These are phyloP conservation scores for Pyrus communis DNA, from an alignment of 306 rosid genomes.

Conservation along the genomic window DNA sequence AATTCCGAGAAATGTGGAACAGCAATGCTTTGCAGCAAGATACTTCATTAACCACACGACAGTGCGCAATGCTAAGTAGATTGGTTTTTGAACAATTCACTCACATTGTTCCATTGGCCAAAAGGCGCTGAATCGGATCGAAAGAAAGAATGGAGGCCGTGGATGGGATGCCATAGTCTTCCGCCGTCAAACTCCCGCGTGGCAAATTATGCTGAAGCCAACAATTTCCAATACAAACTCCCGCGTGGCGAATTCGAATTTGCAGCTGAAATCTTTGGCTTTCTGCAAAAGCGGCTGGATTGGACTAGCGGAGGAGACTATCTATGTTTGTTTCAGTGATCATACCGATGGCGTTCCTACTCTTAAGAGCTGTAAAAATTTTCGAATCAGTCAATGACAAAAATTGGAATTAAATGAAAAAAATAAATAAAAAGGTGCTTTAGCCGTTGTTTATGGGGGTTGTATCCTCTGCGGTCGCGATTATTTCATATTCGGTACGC, in stretches of 20 bases:
- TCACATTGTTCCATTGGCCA: conserved; percentile 45
- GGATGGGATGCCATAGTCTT: too few relatives aligned
- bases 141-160: too few relatives aligned
- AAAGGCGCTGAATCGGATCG: too few relatives aligned
- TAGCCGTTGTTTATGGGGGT: too few relatives aligned
- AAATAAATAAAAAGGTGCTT: not conserved
- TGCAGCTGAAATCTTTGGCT: not conserved
- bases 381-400: not conserved
- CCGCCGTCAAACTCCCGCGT: too few relatives aligned
- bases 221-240: too few relatives aligned
- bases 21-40: not conserved
- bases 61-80: not conserved
- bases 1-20: not conserved
- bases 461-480: not conserved
- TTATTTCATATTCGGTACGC: not conserved
- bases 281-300: not conserved
- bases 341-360: not conserved
- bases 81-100: conserved; percentile 25
- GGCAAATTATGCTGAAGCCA: too few relatives aligned
- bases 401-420: not conserved
- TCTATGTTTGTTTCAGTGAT: not conserved
- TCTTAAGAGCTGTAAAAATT: not conserved
- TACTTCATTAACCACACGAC: not conserved
- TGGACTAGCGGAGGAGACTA: not conserved
- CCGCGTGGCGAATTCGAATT: conserved; percentile 42